Evolutionary conservation across 2,329 filamentous ascomycete genomes (phyloP), one percentile per base, ranked within the genome.

Genomic region (Iodosphaeria phyllophila): DNA sequence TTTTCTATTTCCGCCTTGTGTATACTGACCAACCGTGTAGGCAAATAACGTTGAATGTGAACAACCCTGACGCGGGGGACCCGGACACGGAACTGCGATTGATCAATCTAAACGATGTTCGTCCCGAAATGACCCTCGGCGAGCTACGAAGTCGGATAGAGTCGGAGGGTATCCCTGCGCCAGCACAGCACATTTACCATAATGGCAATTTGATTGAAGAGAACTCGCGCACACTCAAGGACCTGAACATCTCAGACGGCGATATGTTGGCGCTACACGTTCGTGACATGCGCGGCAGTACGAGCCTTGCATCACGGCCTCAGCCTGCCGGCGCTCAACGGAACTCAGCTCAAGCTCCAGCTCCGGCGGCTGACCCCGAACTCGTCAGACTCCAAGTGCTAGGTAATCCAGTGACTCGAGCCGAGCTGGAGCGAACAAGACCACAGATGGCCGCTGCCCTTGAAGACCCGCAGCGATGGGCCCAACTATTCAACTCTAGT

Each of bases 211-310:
- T 84, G 20, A 69, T 98, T 28, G 64, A 58, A 36, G 74, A 83
- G 50, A 74, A 84, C 40, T 52, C 64, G 30, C 76, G 83, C 48
- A 92, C 83, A 3, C 65, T 98, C 43, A 69, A 83, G 36, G 64
- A 86, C 40, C 64, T 84, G 16, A 66, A 75, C 20, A 76, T 98
- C 39, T 67, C 60, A 24, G 80, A 95, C 51, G 82, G 82, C 28
- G 89, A 93, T 43, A 84, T 98, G 78, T 58, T 98, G 35, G 82
- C 78, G 16, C 65, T 95, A 37, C 77, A 92, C 44, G 74, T 92
- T 31, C 52, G 67, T 32, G 61, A 69, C 36, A 63, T 60, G 52
- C 54, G 54, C 26, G 58, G 57, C 34, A 58, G 44, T 40, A 54
- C 54, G 18, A 48, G 50, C 23, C 43, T 55, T 23, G 32, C 41